These are phyloP conservation scores for Tolypocladium tropicale DNA, from an alignment of 2,329 filamentous ascomycete genomes.

Conservation along the genomic window DNA sequence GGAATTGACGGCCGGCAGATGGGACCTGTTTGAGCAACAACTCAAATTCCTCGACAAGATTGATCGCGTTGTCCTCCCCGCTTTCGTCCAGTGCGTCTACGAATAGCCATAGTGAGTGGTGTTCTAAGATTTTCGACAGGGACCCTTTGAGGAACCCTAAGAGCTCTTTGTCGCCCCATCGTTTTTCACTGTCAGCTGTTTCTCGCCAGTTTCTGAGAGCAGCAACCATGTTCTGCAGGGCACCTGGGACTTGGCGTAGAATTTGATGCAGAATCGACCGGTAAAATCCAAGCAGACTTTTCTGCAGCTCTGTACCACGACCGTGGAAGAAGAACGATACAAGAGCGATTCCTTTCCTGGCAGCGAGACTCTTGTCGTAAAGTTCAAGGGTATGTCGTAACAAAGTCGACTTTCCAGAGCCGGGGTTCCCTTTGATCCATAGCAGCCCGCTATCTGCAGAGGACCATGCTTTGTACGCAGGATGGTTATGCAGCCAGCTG, in stretches of 20 bases:
- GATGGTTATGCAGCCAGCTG: slow-evolving; percentile 19
- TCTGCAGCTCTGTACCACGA: slow-evolving; percentile 20
- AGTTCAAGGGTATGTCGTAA: slow-evolving; percentile 20
- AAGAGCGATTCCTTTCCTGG: background rate
- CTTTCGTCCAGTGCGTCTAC: slow-evolving; percentile 26
- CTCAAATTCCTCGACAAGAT: slow-evolving; percentile 10
- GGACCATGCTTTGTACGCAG: slow-evolving; percentile 13
- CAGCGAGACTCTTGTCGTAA: background rate
- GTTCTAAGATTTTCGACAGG: slow-evolving; percentile 10
- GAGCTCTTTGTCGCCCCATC: slow-evolving; percentile 13
- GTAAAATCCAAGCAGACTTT: slow-evolving; percentile 20
- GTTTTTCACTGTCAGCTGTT: slow-evolving; percentile 17
- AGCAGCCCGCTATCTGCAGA: slow-evolving; percentile 16
- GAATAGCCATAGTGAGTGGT: slow-evolving; percentile 14
- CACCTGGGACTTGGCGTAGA: slow-evolving; percentile 1
- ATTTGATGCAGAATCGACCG: slow-evolving; percentile 23
- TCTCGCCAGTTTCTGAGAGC: slow-evolving; percentile 5
- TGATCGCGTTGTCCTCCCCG: slow-evolving; percentile 12
- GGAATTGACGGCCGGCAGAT: slow-evolving; percentile 3
- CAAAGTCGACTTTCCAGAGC: slow-evolving; percentile 29
- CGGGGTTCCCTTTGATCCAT: slow-evolving; percentile 30
- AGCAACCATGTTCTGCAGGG: slow-evolving; percentile 8
- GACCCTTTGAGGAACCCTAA: slow-evolving; percentile 8
- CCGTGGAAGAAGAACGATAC: slow-evolving; percentile 25
- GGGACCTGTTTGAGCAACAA: background rate